Percentiles rank a stretch among this genome's conserved stretches.
phyloP scores from a whole-genome alignment of 306 rosid genomes.

The Malus fusca region DNA sequence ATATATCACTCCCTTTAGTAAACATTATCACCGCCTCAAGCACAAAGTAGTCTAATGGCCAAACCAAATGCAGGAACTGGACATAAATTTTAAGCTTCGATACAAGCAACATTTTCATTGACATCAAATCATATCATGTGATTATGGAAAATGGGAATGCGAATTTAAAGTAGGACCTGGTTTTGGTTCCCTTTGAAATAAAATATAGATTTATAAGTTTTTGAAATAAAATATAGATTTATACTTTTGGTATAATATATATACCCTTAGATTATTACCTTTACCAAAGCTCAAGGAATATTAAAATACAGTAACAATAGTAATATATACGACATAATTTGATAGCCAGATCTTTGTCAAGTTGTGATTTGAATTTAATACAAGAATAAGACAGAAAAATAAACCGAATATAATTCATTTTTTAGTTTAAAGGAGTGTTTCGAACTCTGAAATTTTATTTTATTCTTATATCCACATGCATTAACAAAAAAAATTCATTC shows the following conservation, averaged over 20 bases:
- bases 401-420: background rate
- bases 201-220: background rate
- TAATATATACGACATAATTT: background rate
- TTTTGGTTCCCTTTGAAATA: background rate
- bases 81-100: background rate
- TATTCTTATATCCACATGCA: no score
- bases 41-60: background rate
- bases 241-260: background rate
- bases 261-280: background rate
- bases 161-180: background rate
- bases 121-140: background rate
- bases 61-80: background rate
- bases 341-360: slow-evolving; percentile 1
- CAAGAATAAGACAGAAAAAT: background rate
- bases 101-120: background rate
- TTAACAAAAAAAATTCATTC: no score
- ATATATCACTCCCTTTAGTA: background rate
- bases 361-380: background rate
- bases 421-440: no score
- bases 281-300: background rate
- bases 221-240: background rate
- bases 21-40: background rate
- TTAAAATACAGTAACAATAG: background rate
- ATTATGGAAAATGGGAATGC: background rate
- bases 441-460: no score